A percentile compares a stretch with the other conserved stretches of the same genome.
Conservation (phyloP, 2,329 filamentous ascomycete genomes). For the Mariannaea elegans region DNA sequence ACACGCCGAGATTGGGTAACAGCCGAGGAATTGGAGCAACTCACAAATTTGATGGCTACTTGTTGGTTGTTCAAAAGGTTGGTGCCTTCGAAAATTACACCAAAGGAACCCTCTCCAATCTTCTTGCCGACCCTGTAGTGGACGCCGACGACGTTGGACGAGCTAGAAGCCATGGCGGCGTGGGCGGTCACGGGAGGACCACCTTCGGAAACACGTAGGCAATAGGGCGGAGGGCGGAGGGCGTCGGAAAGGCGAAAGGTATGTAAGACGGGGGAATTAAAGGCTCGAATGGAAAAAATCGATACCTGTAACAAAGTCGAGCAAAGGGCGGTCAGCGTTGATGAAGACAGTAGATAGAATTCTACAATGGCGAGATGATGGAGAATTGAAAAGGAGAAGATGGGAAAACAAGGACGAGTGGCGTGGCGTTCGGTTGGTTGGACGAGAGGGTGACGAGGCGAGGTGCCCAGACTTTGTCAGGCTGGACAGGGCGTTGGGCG, state of each 20-base stretch:
- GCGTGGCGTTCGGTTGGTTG: conserved; percentile 35
- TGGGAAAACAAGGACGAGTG: conserved; percentile 25
- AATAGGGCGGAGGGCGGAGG: conserved; percentile 7
- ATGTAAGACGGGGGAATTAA: conserved; percentile 26
- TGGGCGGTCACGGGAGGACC: conserved; percentile 36
- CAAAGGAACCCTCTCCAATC: conserved; percentile 98
- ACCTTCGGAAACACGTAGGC: conserved; percentile 33
- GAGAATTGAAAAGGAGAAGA: conserved; percentile 22
- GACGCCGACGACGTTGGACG: conserved; percentile 97
- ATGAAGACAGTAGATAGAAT: conserved; percentile 27
- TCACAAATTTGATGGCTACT: conserved; percentile 98
- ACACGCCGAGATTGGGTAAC: neutral
- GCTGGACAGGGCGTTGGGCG: conserved; percentile 29
- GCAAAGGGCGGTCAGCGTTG: conserved; percentile 34
- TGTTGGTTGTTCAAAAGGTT: conserved; percentile 99
- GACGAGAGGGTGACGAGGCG: conserved; percentile 34
- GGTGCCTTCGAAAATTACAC: conserved; percentile 98
- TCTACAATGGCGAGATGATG: conserved; percentile 15
- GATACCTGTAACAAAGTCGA: conserved; percentile 33
- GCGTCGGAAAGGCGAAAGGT: conserved; percentile 24
- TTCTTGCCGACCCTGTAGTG: conserved; percentile 99
- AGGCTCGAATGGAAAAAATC: conserved; percentile 23
- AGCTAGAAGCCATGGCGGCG: conserved; percentile 79
- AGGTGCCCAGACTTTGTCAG: conserved; percentile 28
- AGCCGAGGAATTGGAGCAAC: conserved; percentile 41